Conservation (phyloP, 768 basidiomycete species). For the Lentinus brumalis region DNA sequence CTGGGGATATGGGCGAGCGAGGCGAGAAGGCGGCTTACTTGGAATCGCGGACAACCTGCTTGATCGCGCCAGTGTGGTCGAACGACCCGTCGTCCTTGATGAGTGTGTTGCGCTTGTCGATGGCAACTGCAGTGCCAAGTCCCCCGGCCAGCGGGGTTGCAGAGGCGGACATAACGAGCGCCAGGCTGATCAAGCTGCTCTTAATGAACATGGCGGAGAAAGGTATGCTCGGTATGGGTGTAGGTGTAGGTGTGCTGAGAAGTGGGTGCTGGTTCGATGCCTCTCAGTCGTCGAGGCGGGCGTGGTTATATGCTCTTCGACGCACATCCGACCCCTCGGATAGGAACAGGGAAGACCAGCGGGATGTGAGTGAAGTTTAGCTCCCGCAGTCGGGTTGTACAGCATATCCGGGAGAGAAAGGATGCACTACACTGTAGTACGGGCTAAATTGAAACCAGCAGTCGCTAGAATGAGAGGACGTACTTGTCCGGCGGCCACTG, state of each 20-base stretch:
- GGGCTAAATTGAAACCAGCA: too few relatives aligned
- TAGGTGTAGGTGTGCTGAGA: background rate
- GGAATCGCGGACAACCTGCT: constrained; percentile 24
- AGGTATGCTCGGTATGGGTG: background rate
- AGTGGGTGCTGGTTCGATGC: background rate
- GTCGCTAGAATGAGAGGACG: too few relatives aligned
- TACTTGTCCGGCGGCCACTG: too few relatives aligned
- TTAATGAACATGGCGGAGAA: constrained; percentile 31
- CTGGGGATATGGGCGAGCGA: too few relatives aligned
- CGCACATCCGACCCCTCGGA: background rate
- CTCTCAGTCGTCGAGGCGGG: background rate
- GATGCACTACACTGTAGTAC: too few relatives aligned
- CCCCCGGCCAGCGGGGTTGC: constrained; percentile 27
- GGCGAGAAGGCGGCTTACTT: constrained; percentile 29
- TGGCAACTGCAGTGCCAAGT: constrained; percentile 24
- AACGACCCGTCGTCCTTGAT: constrained; percentile 33
- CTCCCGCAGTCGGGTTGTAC: background rate
- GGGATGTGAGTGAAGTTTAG: background rate
- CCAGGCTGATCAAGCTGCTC: constrained; percentile 28
- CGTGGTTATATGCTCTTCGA: background rate
- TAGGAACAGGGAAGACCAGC: background rate
- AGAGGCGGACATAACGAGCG: constrained; percentile 28
- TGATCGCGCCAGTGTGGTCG: constrained; percentile 30
- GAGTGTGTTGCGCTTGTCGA: constrained; percentile 29
- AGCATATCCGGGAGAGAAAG: background rate